Evolutionary conservation across 2,329 filamentous ascomycete genomes (phyloP).

Genomic region (Ophiostoma himal-ulmi): DNA sequence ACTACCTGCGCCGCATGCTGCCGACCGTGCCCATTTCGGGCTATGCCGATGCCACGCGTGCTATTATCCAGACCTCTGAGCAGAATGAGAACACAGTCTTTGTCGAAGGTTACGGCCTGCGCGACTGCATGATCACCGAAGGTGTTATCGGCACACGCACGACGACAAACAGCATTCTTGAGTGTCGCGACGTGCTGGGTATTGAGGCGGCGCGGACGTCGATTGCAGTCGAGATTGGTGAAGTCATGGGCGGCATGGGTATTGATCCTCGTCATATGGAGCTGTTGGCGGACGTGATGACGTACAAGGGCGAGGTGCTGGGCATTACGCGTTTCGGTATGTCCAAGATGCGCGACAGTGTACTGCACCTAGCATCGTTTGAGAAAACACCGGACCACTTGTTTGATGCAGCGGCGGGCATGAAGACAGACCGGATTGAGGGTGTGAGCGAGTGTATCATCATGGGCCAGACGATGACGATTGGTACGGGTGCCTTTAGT

Average conservation of each 20-base stretch:
- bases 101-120: slow-evolving; percentile 91
- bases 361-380: slow-evolving; percentile 89
- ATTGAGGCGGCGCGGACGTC: slow-evolving; percentile 90
- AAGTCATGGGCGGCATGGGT: slow-evolving; percentile 88
- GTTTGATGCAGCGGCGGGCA: slow-evolving; percentile 86
- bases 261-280: slow-evolving; percentile 99
- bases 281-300: slow-evolving; percentile 95
- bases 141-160: slow-evolving; percentile 75
- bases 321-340: slow-evolving; percentile 95
- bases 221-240: slow-evolving; percentile 80
- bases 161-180: slow-evolving; percentile 82
- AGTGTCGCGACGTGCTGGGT: slow-evolving; percentile 77
- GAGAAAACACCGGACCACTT: slow-evolving; percentile 98
- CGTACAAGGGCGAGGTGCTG: slow-evolving; percentile 93
- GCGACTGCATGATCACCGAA: slow-evolving; percentile 85
- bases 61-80: slow-evolving; percentile 80
- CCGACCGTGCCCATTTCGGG: slow-evolving; percentile 83
- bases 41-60: slow-evolving; percentile 76
- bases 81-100: slow-evolving; percentile 65
- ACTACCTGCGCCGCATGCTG: slow-evolving; percentile 75
- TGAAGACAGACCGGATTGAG: slow-evolving; percentile 88
- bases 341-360: slow-evolving; percentile 91
- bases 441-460: slow-evolving; percentile 97
- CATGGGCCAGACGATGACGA: slow-evolving; percentile 88
- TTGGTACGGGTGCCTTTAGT: slow-evolving; percentile 89